These are phyloP conservation scores for Chalciporus piperatoides DNA, from an alignment of 1,284 basidiomycete species.

Conservation along the genomic window DNA sequence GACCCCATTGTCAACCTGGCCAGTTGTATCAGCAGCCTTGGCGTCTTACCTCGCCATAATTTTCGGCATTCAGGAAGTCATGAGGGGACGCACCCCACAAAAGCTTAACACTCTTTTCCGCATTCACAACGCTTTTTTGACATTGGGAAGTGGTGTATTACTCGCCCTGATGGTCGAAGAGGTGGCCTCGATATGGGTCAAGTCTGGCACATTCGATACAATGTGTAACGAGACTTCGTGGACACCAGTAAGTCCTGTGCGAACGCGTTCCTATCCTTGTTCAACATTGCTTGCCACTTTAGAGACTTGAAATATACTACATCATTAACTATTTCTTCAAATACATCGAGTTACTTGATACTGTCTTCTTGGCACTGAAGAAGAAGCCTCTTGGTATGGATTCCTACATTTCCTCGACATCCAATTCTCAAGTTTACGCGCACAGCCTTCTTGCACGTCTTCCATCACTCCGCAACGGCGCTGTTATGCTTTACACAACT, in stretches of 20 bases:
- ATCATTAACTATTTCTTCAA: constrained; percentile 99
- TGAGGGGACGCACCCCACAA: constrained; percentile 73
- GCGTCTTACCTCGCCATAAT: constrained; percentile 84
- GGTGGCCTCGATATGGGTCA: constrained; percentile 73
- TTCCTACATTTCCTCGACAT: constrained; percentile 1
- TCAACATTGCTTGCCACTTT: constrained; percentile 9
- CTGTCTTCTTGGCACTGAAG: constrained; percentile 96
- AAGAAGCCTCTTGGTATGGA: constrained; percentile 90
- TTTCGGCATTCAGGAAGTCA: constrained; percentile 82
- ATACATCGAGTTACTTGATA: constrained; percentile 92
- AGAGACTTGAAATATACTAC: constrained; percentile 91
- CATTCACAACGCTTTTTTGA: constrained; percentile 88
- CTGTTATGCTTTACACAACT: constrained; percentile 93
- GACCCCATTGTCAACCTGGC: constrained; percentile 79
- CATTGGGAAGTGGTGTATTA: constrained; percentile 76
- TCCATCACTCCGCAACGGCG: constrained; percentile 99
- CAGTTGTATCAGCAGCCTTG: constrained; percentile 69
- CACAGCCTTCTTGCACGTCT: constrained; percentile 93
- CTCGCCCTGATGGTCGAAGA: constrained; percentile 89
- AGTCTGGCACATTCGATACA: constrained; percentile 68
- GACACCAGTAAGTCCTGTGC: constrained; percentile 65
- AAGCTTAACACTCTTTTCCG: constrained; percentile 89
- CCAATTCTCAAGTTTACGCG: not conserved
- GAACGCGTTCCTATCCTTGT: not conserved
- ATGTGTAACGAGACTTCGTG: constrained; percentile 80